Evolutionary conservation across 225 moss, liverwort and hornwort species (phyloP).

Genomic region (Bryoerythrophyllum caledonicum): DNA sequence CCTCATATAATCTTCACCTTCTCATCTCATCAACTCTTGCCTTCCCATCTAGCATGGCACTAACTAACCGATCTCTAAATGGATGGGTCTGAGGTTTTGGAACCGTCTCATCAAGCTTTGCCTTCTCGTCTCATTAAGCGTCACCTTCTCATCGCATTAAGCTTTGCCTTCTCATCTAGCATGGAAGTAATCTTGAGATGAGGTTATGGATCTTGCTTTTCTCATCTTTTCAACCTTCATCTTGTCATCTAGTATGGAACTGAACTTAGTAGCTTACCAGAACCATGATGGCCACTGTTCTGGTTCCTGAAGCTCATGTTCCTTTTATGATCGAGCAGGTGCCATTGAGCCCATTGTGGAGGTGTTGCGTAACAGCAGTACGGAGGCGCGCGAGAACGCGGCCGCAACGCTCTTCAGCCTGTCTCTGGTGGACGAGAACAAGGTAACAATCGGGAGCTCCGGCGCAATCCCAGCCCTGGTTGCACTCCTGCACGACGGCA

Average conservation of each 20-base stretch:
- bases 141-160: no score
- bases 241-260: no score
- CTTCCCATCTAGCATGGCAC: no score
- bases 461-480: conserved; percentile 70
- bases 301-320: background rate
- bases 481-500: conserved; percentile 62
- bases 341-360: conserved; percentile 77
- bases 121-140: no score
- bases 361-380: conserved; percentile 59
- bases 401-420: conserved; percentile 78
- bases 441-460: conserved; percentile 66
- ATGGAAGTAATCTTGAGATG: background rate
- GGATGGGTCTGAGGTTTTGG: no score
- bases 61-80: no score
- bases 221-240: no score
- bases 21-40: background rate
- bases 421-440: conserved; percentile 71
- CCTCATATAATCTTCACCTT: no score
- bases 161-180: background rate
- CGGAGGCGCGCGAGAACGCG: conserved; percentile 74
- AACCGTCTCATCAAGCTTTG: no score
- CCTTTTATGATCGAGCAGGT: conserved; percentile 25
- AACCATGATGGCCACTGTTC: no score
- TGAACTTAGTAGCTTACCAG: no score
- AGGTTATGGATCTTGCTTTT: no score